A percentile compares a stretch with the other conserved stretches of the same genome.
Evolutionary conservation across 2,329 filamentous ascomycete genomes (phyloP).

Genomic region (Thelonectria olida): DNA sequence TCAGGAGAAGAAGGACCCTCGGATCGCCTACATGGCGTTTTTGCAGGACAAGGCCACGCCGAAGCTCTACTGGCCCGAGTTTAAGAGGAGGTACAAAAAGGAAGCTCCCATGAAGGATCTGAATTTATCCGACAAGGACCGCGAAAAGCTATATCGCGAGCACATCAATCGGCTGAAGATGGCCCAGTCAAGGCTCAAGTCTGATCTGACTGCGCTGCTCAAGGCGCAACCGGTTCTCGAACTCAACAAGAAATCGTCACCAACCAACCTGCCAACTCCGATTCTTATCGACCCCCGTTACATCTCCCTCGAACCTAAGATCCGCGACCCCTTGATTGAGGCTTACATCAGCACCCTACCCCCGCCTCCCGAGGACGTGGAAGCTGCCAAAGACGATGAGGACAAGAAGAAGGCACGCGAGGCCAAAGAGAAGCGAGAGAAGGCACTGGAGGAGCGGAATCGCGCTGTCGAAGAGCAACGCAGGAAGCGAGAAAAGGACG

Average conservation of each 20-base stretch:
- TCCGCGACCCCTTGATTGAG: constrained; percentile 72
- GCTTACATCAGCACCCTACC: constrained; percentile 72
- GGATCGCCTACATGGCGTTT: constrained; percentile 83
- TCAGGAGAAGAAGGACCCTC: constrained; percentile 83
- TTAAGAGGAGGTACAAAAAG: constrained; percentile 88
- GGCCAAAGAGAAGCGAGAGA: constrained; percentile 68
- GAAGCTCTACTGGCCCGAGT: constrained; percentile 97
- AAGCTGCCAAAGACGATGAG: constrained; percentile 58
- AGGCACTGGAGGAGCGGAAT: constrained; percentile 73
- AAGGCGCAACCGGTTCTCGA: constrained; percentile 65
- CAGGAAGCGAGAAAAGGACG: constrained; percentile 64
- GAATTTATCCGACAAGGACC: constrained; percentile 76
- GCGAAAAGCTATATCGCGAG: constrained; percentile 83
- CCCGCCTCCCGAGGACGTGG: constrained; percentile 60
- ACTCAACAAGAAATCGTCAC: constrained; percentile 68
- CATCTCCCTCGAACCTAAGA: constrained; percentile 69
- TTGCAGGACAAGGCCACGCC: constrained; percentile 84
- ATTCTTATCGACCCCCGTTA: constrained; percentile 75
- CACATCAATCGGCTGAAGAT: constrained; percentile 74
- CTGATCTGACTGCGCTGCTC: constrained; percentile 73
- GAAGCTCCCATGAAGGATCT: constrained; percentile 82
- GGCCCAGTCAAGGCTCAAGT: constrained; percentile 71
- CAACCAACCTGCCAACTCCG: constrained; percentile 67
- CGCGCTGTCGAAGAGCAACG: constrained; percentile 70
- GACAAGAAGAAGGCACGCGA: constrained; percentile 58